Evolutionary conservation across 306 rosid species (phyloP), one percentile per base, ranked within the genome.

Genomic region (Cucumis sativus): DNA sequence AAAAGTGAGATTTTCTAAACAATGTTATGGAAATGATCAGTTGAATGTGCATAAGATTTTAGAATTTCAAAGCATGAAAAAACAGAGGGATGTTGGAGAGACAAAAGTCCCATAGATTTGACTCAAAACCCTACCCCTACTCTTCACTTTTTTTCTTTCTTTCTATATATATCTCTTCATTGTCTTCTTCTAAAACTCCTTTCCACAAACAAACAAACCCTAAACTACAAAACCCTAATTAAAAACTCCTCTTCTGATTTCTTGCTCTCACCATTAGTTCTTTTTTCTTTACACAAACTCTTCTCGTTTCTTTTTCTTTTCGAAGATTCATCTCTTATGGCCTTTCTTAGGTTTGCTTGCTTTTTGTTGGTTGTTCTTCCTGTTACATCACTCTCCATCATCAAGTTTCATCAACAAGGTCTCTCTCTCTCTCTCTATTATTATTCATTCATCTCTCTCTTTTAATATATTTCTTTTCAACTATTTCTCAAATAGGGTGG

Each of bases 281-380:
- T 41, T 41, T 41, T 1, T 41, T 7, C 30, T 28, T 1, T 1
- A 28, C 30, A 28, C 30, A 28, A 28, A 28, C 30, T 28, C 30
- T 40, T 40, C 0, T 40, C 45, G 0, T 9, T 40, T 40, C 10
- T 15, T 58, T 58, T 7, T 62, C 20, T 25, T 61, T 61, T 6
- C 66, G 28, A 3, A 23, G 30, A 28, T 28, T 1, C 11, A 3
- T 4, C 25, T 28, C 6, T 5, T 47, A 45, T 58, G 56, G 77
- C n/a, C 20, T 56, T 49, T 14, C 23, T 79, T 65, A 76, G 75
- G 45, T 76, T 56, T 68, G 52, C 73, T 77, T 76, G 69, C 80
- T 33, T 81, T 37, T 45, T 69, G 80, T 37, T 81, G 30, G 25
- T 81, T 65, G 67, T 30, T 68, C 80, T 76, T 51, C 74, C 77